Evolutionary conservation across 176 grass and related monocot genomes (phyloP).

Genomic region (Bothriochloa decipiens): DNA sequence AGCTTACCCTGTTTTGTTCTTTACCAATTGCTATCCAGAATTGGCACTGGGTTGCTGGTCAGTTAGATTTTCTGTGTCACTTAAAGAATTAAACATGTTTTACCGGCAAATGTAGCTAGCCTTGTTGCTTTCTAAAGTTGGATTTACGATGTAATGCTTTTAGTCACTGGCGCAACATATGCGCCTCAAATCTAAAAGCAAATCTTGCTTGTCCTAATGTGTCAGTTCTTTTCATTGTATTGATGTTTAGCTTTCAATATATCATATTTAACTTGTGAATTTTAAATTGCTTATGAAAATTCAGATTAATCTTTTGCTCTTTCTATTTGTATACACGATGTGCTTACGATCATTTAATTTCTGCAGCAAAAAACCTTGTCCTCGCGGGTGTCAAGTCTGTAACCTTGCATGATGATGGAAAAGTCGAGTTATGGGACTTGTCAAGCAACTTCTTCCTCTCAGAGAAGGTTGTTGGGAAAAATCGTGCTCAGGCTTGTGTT

Average conservation of each 20-base stretch:
- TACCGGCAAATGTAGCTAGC: background rate
- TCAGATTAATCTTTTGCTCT: background rate
- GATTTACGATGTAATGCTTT: background rate
- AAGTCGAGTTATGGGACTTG: conserved; percentile 85
- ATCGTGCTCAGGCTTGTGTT: conserved; percentile 61
- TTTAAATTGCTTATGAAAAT: background rate
- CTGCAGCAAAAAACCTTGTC: conserved; percentile 85
- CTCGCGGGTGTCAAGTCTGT: conserved; percentile 87
- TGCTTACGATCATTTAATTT: background rate
- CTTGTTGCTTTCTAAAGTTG: background rate
- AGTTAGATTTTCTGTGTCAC: background rate
- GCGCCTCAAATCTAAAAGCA: background rate
- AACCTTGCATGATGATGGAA: conserved; percentile 69
- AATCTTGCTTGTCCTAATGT: background rate
- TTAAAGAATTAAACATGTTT: background rate
- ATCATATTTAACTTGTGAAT: background rate
- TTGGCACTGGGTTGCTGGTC: background rate
- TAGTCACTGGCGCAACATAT: background rate
- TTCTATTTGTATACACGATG: background rate
- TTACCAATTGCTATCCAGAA: background rate
- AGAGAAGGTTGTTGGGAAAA: conserved; percentile 71
- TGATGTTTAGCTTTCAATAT: background rate
- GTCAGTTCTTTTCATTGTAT: background rate
- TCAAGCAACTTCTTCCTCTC: conserved; percentile 82
- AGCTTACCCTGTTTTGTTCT: background rate